These are phyloP conservation scores for Chlorociboria aeruginascens DNA, from an alignment of 495 filamentous ascomycete genomes.

Conservation along the genomic window DNA sequence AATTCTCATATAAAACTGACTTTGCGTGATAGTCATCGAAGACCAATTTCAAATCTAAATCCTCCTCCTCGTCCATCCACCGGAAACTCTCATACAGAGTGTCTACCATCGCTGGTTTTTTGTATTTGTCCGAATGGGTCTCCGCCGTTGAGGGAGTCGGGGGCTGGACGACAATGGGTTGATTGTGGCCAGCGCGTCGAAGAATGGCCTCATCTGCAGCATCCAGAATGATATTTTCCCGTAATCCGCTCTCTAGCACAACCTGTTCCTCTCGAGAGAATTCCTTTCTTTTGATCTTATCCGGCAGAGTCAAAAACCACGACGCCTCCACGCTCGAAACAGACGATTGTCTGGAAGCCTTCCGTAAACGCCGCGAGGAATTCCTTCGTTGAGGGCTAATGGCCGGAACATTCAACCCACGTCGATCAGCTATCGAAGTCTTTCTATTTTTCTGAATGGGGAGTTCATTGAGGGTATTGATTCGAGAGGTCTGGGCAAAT, in stretches of 20 bases:
- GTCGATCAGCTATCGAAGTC: slow-evolving; percentile 15
- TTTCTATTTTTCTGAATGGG: slow-evolving; percentile 12
- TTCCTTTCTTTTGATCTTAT: slow-evolving; percentile 57
- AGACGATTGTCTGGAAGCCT: slow-evolving; percentile 15
- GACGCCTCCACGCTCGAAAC: slow-evolving; percentile 39
- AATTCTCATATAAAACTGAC: too few relatives aligned
- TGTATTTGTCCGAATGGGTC: slow-evolving; percentile 12
- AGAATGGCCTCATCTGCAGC: slow-evolving; percentile 56
- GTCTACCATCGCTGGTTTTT: slow-evolving; percentile 5
- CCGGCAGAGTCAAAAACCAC: slow-evolving; percentile 59
- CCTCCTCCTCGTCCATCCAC: slow-evolving; percentile 70
- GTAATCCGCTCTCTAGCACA: slow-evolving; percentile 40
- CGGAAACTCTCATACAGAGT: slow-evolving; percentile 56
- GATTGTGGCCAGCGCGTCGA: slow-evolving; percentile 26
- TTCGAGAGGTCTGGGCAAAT: slow-evolving; percentile 38
- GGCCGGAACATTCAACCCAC: slow-evolving; percentile 13
- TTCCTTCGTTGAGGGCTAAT: slow-evolving; percentile 14
- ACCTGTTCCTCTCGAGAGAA: slow-evolving; percentile 65
- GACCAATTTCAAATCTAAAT: slow-evolving; percentile 55
- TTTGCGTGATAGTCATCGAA: slow-evolving; percentile 43
- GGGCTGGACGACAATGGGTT: slow-evolving; percentile 21
- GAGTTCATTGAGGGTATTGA: slow-evolving; percentile 13
- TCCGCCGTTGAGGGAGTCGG: slow-evolving; percentile 3
- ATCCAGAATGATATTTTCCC: slow-evolving; percentile 52
- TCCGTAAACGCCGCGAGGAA: slow-evolving; percentile 11